phyloP scores from a whole-genome alignment of 176 grass and related monocot species.

The Lolium perenne region DNA sequence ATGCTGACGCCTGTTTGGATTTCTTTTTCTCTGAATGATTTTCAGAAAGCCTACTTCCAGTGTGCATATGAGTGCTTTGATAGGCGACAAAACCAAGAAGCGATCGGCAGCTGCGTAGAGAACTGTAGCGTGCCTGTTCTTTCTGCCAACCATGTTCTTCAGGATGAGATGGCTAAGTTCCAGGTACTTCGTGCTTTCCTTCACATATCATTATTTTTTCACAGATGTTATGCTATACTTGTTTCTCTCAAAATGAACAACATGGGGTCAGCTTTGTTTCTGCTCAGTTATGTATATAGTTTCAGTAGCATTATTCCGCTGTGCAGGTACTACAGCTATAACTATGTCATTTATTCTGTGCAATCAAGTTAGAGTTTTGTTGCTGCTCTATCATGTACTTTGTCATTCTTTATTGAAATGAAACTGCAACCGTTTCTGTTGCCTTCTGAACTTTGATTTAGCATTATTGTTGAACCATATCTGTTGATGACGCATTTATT shows the following conservation, averaged over 20 bases:
- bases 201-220: neutral
- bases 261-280: neutral
- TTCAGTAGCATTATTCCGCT: neutral
- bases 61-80: constrained; percentile 97
- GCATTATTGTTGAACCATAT: constrained; percentile 5
- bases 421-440: neutral
- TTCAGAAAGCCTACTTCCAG: constrained; percentile 96
- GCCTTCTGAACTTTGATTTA: neutral
- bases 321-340: neutral
- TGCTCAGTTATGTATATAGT: neutral
- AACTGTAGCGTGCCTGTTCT: constrained; percentile 83
- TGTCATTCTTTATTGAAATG: neutral
- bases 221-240: neutral
- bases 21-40: constrained; percentile 40
- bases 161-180: constrained; percentile 93
- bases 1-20: neutral
- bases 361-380: constrained; percentile 4
- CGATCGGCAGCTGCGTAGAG: constrained; percentile 85
- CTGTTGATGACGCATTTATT: neutral
- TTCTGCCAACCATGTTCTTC: constrained; percentile 77
- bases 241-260: neutral
- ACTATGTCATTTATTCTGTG: neutral
- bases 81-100: constrained; percentile 68
- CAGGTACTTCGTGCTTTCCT: constrained; percentile 63
- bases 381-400: neutral